These are phyloP conservation scores for Cinnamomum micranthum DNA, from an alignment of 164 flowering plant species.

Conservation along the genomic window DNA sequence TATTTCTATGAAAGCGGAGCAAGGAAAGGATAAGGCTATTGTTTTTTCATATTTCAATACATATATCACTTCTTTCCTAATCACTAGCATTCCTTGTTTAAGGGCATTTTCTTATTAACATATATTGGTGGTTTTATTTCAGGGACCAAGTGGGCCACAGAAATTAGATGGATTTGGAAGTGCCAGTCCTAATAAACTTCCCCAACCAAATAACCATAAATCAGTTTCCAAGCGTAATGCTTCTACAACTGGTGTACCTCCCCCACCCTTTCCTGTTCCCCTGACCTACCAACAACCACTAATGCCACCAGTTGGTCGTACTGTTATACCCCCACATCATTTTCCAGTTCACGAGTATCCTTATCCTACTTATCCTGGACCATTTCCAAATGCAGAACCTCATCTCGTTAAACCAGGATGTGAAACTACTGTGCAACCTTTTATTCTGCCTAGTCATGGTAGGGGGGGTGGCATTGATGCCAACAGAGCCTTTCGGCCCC, in stretches of 20 bases:
- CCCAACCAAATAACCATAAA: conserved; percentile 46
- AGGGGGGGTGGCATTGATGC: conserved; percentile 31
- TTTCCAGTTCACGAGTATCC: conserved; percentile 52
- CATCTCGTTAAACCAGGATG: conserved; percentile 38
- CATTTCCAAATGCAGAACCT: conserved; percentile 42
- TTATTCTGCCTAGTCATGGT: conserved; percentile 41
- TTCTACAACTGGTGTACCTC: conserved; percentile 45
- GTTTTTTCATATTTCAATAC: too few relatives aligned
- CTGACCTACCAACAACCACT: conserved; percentile 49
- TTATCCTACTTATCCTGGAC: conserved; percentile 52
- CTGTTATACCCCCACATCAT: conserved; percentile 53
- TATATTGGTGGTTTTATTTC: conserved; percentile 4
- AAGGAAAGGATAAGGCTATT: not conserved
- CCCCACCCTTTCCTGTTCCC: conserved; percentile 56
- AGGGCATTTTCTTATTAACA: not conserved
- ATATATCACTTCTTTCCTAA: not conserved
- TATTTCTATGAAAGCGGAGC: too few relatives aligned
- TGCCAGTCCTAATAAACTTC: conserved; percentile 34
- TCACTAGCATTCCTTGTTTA: too few relatives aligned
- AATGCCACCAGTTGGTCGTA: conserved; percentile 40
- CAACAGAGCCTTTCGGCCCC: conserved; percentile 38
- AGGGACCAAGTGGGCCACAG: conserved; percentile 39
- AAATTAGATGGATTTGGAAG: conserved; percentile 49
- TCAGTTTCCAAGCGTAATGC: conserved; percentile 48
- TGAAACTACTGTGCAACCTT: conserved; percentile 43